Evolutionary conservation across 176 grass and related monocot genomes (phyloP), one percentile per base, ranked within the genome.

Genomic region (Musa itinerans): DNA sequence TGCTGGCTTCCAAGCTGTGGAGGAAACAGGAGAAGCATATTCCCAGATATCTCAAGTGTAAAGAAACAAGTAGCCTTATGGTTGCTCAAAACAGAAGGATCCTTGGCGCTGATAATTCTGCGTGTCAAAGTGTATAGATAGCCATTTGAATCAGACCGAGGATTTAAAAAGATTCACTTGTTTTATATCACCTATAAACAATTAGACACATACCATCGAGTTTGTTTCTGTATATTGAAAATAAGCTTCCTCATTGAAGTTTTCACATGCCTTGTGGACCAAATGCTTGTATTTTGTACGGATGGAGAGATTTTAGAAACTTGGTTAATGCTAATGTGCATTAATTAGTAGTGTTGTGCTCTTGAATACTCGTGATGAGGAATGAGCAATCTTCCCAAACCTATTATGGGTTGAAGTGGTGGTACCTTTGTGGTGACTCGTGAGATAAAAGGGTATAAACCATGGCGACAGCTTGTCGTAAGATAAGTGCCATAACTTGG

Each of bases 1-100:
- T 91, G 88, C n/a, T 98, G 16, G 69, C 80, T 75, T 74, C 84
- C 25, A 98, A 89, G 80, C 76, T 98, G 59, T 83, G 89, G 90
- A 79, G 26, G 63, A 93, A 77, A 53, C 84, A 93, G 14, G 83
- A 85, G 24, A 85, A 79, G 50, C 80, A 86, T 82, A 74, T 82
- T 17, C 69, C 78, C 0, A 87, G 78, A 87, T 98, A 86, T 90
- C 78, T 83, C 53, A 84, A 82, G 25, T 94, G 86, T 81, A 93
- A 87, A 78, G 95, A 98, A 80, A 76, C 88, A 10, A 81, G 72
- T 24, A 84, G 80, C 70, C 90, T 89, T 65, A 51, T 94, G 81
- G 50, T 76, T 53, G 63, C 85, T 57, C 84, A 91, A 63, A 87
- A 87, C 50, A 89, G 86, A 68, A 89, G 87, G 74, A 80, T 89